Evolutionary conservation across 2,329 filamentous ascomycete genomes (phyloP), one percentile per base, ranked within the genome.

Genomic region (Sporothrix mexicana): DNA sequence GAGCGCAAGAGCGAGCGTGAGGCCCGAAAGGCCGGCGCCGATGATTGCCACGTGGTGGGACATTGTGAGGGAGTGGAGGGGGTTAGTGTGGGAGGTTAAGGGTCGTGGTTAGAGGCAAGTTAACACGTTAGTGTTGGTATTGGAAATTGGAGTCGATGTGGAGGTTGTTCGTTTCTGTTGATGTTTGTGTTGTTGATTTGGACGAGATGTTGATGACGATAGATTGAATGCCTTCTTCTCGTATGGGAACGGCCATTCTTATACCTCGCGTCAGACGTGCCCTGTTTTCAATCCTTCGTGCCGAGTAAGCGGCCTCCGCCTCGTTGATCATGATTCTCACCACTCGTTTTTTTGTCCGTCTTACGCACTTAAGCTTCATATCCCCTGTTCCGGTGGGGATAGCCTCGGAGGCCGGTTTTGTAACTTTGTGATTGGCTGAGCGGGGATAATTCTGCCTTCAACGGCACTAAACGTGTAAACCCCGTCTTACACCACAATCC

Each of bases 1-100:
- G 0, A 91, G 81, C 1, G 85, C 82, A 0, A 91, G 81, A 0
- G 87, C 87, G 0, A 91, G 82, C 0, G 84, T 82, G 7, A 90
- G 84, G 53, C 88, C 88, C 17, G 73, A 61, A 25, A 74, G 69
- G 45, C 73, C 73, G 10, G 68, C 73, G 45, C 72, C 73, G 47
- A 74, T 73, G 25, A 74, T 74, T n/a, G 72, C 73, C 13, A 73
- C 64, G 53, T 59, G 7, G 49, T 62, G 30, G 41, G 30, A 62
- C 57, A 62, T 62, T 62, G 57, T 62, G 30, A n/a, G 55, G 13
- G 12, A 36, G 57, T 13, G 23, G 20, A 10, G 10, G 10, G 23
- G 20, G 23, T 25, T 25, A 57, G 2, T 12, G 20, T 10, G 20
- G 2, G 20, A 57, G 23, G 4, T 12, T 55, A 12, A 25, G 10